Percentiles rank a stretch among this genome's conserved stretches.
Evolutionary conservation across 2,329 filamentous ascomycete species (phyloP).

Genomic region (Boeremia exigua): DNA sequence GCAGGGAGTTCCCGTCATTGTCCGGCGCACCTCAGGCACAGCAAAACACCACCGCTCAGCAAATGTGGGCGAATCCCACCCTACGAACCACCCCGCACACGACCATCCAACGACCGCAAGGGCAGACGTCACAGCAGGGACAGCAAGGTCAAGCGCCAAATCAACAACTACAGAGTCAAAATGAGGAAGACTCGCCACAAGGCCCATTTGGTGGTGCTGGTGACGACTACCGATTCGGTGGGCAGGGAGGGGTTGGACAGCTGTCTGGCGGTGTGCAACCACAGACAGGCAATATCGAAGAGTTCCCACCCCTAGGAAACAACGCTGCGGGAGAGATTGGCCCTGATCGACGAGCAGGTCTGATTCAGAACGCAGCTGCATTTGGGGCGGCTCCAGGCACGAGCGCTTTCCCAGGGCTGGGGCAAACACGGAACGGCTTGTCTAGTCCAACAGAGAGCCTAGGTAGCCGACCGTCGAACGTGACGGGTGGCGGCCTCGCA

Average conservation of each 20-base stretch:
- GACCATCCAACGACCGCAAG: conserved; percentile 60
- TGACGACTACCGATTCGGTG: conserved; percentile 64
- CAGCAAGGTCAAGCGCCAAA: conserved; percentile 47
- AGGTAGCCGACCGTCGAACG: conserved; percentile 41
- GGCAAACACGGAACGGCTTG: conserved; percentile 53
- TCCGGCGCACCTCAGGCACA: conserved; percentile 63
- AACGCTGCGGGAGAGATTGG: conserved; percentile 59
- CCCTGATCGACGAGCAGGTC: conserved; percentile 56
- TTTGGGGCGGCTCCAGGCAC: conserved; percentile 47
- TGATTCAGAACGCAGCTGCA: conserved; percentile 58
- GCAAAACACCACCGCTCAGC: conserved; percentile 58
- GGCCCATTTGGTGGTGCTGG: conserved; percentile 59
- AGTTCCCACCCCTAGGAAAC: conserved; percentile 66
- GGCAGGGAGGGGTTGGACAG: conserved; percentile 60
- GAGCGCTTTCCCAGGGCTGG: conserved; percentile 51
- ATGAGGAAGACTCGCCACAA: conserved; percentile 51
- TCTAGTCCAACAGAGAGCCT: conserved; percentile 48
- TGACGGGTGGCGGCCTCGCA: conserved; percentile 37
- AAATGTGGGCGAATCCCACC: conserved; percentile 64
- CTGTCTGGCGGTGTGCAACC: conserved; percentile 58
- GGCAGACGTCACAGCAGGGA: conserved; percentile 41
- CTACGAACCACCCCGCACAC: conserved; percentile 61
- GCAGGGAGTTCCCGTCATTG: conserved; percentile 67
- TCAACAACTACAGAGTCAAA: conserved; percentile 51
- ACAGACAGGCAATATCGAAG: conserved; percentile 63